Base-by-base conservation (phyloP, 129 eudicot genomes). In the Saposhnikovia divaricata region DNA sequence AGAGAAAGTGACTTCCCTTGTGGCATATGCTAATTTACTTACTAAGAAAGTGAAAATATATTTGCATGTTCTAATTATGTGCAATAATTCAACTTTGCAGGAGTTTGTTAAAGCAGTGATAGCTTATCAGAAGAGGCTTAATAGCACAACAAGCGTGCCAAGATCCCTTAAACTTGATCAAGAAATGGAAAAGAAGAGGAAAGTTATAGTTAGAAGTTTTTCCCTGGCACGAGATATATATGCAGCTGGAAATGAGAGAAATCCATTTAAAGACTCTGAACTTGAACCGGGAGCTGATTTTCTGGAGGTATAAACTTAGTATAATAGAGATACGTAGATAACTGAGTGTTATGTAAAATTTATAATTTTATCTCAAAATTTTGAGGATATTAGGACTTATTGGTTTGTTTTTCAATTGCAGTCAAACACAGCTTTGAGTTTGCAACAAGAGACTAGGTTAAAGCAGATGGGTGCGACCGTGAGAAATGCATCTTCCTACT, bases 391-490 rank as follows among this genome's bases (percentile, higher is more conserved):
- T 8, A 39, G 19, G 42, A 34, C 75, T 37, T 71, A 18, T 65
- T 61, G 9, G 34, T 75, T 23, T 74, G 37, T 28, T n/a, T n/a
- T 47, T 10, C 10, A 40, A 12, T 46, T 86, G 86, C 86, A 95
- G 99, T 88, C 91, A 48, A 95, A 92, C 69, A 88, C 88, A n/a
- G 95, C 96, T 28, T 66, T 95, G 82, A 90, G 97, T 74, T 31
- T 85, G 88, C 93, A 92, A 79, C 96, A 92, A 87, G 97, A 92
- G 82, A 89, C 82, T 9, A 86, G 97, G 84, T 70, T 95, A 80
- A 92, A 86, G 85, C 95, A 95, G 81, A 88, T 92, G 97, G 99
- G 99, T 4, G 99, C 97, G 61, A 95, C 97, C 5, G 95, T 95
- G 55, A 89, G 99, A 79, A 95, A 92, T 77, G 91, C 93, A 53